Conservation (phyloP, 306 rosid genomes). For the Gynostemma pentaphyllum region DNA sequence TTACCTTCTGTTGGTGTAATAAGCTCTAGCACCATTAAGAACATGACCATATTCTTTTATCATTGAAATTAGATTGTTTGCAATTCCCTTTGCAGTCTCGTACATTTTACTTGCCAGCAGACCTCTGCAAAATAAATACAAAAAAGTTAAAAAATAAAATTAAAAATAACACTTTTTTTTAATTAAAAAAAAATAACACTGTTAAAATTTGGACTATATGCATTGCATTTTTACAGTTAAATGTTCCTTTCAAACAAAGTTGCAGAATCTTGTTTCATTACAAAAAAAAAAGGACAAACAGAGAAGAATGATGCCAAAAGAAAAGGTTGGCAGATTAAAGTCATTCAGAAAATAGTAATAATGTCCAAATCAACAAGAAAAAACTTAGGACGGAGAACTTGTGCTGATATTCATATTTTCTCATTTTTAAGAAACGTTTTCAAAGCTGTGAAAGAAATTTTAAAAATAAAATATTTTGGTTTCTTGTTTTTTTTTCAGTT, state of each 20-base stretch:
- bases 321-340: neutral
- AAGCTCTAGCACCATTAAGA: slow-evolving; percentile 75
- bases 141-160: too few relatives aligned
- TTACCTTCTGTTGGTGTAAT: slow-evolving; percentile 84
- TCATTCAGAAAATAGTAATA: neutral
- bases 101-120: slow-evolving; percentile 76
- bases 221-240: neutral
- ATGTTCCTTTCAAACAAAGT: neutral
- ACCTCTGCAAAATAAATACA: slow-evolving; percentile 37
- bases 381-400: too few relatives aligned
- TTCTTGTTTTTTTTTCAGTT: too few relatives aligned
- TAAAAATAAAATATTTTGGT: too few relatives aligned
- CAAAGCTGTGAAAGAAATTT: too few relatives aligned
- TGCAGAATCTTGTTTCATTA: neutral
- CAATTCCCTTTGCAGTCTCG: slow-evolving; percentile 58
- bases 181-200: too few relatives aligned
- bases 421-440: too few relatives aligned
- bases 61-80: slow-evolving; percentile 51
- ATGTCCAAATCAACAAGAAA: neutral
- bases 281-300: neutral
- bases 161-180: too few relatives aligned
- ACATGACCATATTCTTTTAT: slow-evolving; percentile 70
- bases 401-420: too few relatives aligned
- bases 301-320: neutral
- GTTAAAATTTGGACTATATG: too few relatives aligned